Conservation (phyloP, 352 stramenopile species). For the Globisporangium ultimum region DNA sequence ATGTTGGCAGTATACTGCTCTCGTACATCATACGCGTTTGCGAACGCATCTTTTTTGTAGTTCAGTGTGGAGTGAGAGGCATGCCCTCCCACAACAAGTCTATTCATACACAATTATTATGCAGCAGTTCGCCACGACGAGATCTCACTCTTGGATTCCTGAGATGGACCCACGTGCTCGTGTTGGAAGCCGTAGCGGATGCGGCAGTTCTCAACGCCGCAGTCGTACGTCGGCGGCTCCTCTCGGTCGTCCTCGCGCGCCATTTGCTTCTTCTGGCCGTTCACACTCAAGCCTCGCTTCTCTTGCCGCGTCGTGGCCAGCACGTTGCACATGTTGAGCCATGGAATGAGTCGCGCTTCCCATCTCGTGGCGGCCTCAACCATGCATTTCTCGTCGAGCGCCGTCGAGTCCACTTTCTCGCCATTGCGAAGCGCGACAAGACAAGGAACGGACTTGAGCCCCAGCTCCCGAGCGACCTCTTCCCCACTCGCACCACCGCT, state of each 20-base stretch:
- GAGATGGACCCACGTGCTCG: slow-evolving; percentile 62
- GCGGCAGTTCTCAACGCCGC: slow-evolving; percentile 51
- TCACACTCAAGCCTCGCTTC: background rate
- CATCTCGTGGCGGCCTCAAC: slow-evolving; percentile 33
- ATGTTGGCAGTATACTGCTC: no score
- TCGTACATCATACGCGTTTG: no score
- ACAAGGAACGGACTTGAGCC: slow-evolving; percentile 26
- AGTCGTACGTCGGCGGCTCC: slow-evolving; percentile 49
- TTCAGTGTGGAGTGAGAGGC: no score
- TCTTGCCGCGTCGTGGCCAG: slow-evolving; percentile 38
- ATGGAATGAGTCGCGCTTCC: slow-evolving; percentile 57
- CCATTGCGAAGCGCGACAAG: slow-evolving; percentile 49
- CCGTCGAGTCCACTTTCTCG: slow-evolving; percentile 41
- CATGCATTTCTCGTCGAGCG: slow-evolving; percentile 36
- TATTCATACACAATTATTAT: background rate
- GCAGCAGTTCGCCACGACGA: slow-evolving; percentile 39
- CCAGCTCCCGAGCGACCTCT: slow-evolving; percentile 16
- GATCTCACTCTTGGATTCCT: slow-evolving; percentile 56
- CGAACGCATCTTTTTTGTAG: no score
- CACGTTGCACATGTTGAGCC: slow-evolving; percentile 59
- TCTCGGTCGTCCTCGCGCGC: slow-evolving; percentile 14
- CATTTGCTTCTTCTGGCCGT: background rate
- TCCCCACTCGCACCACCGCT: slow-evolving; percentile 7
- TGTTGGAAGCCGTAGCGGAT: slow-evolving; percentile 67
- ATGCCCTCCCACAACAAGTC: no score